Evolutionary conservation across 345 rosid species (phyloP).

Genomic region (Gossypium mustelinum): DNA sequence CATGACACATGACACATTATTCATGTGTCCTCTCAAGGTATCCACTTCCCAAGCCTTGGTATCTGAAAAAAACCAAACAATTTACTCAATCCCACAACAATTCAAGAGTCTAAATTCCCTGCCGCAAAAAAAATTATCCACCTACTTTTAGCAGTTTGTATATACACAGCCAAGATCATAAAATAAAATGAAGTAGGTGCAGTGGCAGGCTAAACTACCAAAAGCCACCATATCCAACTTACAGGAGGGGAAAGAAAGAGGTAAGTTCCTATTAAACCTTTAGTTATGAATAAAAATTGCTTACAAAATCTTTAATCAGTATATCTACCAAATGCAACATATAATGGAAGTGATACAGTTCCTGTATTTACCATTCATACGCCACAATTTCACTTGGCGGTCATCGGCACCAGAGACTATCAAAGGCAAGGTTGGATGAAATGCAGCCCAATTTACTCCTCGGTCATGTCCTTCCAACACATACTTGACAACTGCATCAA

Average conservation of each 20-base stretch:
- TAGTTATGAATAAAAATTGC: neutral
- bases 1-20: constrained; percentile 92
- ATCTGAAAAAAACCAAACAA: constrained; percentile 44
- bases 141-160: too few relatives aligned
- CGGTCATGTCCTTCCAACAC: constrained; percentile 97
- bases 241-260: neutral
- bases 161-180: neutral
- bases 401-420: constrained; percentile 99
- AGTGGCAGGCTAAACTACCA: neutral
- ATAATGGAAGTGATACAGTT: neutral
- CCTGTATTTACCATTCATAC: constrained; percentile 74
- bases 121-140: too few relatives aligned
- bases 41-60: constrained; percentile 99
- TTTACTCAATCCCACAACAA: neutral
- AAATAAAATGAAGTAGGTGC: neutral
- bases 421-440: constrained; percentile 90
- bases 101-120: neutral
- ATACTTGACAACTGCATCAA: constrained; percentile 91
- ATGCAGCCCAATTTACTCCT: constrained; percentile 99
- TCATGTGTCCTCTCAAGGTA: constrained; percentile 95
- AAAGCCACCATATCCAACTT: neutral
- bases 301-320: neutral
- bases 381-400: constrained; percentile 96
- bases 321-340: neutral
- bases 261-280: neutral